Evolutionary conservation across 2,329 filamentous ascomycete species (phyloP), one percentile per base, ranked within the genome.

Genomic region (Pyricularia sp.): DNA sequence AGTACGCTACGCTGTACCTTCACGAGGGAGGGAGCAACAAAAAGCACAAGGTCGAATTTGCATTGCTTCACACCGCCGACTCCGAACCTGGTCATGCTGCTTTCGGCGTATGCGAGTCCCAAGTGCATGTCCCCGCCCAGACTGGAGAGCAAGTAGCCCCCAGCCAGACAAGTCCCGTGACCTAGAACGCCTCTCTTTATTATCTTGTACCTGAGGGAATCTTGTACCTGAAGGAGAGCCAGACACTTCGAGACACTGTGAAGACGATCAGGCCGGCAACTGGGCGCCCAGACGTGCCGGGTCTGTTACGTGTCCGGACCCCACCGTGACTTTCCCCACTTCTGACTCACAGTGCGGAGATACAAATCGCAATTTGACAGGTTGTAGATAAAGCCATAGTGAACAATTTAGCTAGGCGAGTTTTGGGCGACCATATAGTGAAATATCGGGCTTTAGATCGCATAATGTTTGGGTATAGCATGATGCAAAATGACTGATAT

Each of bases 271-370:
- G 16, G 24, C 24, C 55, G 55, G 55, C 55, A 59, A 28, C 10
- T 28, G 26, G 24, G 13, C 9, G 24, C 9, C 55, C 55, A 59
- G 22, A 28, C 55, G 24, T 59, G 24, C 24, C 24, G 22, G 55
- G 12, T 26, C 2, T 28, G 53, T 59, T 59, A 59, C 55, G 55
- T 59, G 55, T 59, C 55, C 9, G 24, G 26, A 28, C 55, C 55
- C 24, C 55, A 28, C 28, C 1, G 55, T 30, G 12, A 59, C 55
- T 13, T 59, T 59, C 55, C 16, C 55, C 55, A 28, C 55, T 26
- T 59, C 55, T 59, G 55, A 59, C 12, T 59, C 55, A 59, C 55
- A 59, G 55, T 59, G 55, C 55, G 55, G 55, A 59, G 55, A 30
- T 28, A 19, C 12, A 16, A 13, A 26, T 30, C 26, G 2, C 26